phyloP scores from a whole-genome alignment of 116 monocot species.

The Phalaenopsis hybrid region DNA sequence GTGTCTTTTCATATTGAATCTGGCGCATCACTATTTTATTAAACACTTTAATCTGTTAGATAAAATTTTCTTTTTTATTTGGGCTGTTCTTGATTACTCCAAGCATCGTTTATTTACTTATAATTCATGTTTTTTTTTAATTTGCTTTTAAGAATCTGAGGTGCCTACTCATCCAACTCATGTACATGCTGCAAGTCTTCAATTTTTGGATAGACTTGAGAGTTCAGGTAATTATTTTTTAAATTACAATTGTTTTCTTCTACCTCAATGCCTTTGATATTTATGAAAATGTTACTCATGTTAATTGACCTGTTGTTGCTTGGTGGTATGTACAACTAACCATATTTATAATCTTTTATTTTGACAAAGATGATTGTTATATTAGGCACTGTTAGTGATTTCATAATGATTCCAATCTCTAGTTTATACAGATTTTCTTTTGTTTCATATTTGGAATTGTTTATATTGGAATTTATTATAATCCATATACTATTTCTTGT shows the following conservation, averaged over 20 bases:
- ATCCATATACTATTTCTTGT: too few species aligned
- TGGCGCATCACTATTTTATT: not conserved
- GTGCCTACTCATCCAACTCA: constrained; percentile 8
- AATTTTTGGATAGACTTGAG: constrained; percentile 5
- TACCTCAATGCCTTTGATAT: not conserved
- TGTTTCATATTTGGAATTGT: not conserved
- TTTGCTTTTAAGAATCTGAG: constrained; percentile 1
- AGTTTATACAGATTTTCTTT: too few species aligned
- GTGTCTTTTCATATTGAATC: not conserved
- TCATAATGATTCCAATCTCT: too few species aligned
- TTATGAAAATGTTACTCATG: not conserved
- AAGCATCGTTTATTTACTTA: not conserved
- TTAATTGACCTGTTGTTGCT: too few species aligned
- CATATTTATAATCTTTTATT: too few species aligned
- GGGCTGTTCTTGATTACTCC: not conserved
- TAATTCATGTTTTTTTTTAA: not conserved
- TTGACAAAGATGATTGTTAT: too few species aligned
- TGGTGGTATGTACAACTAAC: too few species aligned
- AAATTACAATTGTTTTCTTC: not conserved
- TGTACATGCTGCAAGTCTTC: constrained; percentile 4
- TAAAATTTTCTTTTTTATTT: not conserved
- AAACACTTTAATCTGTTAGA: not conserved
- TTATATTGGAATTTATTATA: too few species aligned
- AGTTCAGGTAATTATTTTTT: constrained; percentile 6
- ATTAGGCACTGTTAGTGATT: too few species aligned